Percentiles rank a stretch among this genome's conserved stretches.
These are phyloP conservation scores for Aphanomyces cochlioides DNA, from an alignment of 352 stramenopile species.

Conservation along the genomic window DNA sequence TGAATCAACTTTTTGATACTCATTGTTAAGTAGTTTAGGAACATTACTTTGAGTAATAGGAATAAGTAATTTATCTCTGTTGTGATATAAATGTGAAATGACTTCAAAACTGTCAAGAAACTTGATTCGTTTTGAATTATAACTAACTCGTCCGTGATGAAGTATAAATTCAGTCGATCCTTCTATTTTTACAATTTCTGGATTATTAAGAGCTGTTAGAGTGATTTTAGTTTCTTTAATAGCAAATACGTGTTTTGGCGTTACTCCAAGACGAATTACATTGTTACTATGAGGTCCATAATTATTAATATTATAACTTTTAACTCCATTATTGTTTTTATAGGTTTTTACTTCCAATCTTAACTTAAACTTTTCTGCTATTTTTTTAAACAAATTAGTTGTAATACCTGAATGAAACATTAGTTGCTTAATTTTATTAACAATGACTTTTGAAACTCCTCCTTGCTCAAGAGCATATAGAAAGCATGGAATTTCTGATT, in stretches of 20 bases:
- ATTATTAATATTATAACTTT: constrained; percentile 17
- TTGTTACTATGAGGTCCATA: constrained; percentile 2
- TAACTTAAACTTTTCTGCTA: constrained; percentile 33
- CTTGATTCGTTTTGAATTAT: constrained; percentile 31
- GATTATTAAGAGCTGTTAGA: constrained; percentile 33
- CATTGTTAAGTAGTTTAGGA: constrained; percentile 28
- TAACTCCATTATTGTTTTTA: constrained; percentile 27
- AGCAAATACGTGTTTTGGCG: constrained; percentile 35
- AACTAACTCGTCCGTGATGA: constrained; percentile 24
- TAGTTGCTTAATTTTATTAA: constrained; percentile 35
- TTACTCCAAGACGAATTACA: constrained; percentile 32
- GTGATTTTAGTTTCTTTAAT: constrained; percentile 36
- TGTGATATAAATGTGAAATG: constrained; percentile 33
- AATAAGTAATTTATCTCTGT: constrained; percentile 28
- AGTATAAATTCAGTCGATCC: constrained; percentile 34
- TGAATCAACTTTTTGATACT: constrained; percentile 28
- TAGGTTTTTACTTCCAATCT: constrained; percentile 36
- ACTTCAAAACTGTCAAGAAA: constrained; percentile 36
- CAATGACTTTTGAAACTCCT: constrained; percentile 26
- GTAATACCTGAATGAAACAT: constrained; percentile 37
- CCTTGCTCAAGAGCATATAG: constrained; percentile 32
- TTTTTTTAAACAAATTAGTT: constrained; percentile 37
- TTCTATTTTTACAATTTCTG: constrained; percentile 33
- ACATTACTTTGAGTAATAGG: constrained; percentile 29
- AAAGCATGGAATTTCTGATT: constrained; percentile 32